These are phyloP conservation scores for Zostera marina DNA, from an alignment of 116 monocot species.

Conservation along the genomic window DNA sequence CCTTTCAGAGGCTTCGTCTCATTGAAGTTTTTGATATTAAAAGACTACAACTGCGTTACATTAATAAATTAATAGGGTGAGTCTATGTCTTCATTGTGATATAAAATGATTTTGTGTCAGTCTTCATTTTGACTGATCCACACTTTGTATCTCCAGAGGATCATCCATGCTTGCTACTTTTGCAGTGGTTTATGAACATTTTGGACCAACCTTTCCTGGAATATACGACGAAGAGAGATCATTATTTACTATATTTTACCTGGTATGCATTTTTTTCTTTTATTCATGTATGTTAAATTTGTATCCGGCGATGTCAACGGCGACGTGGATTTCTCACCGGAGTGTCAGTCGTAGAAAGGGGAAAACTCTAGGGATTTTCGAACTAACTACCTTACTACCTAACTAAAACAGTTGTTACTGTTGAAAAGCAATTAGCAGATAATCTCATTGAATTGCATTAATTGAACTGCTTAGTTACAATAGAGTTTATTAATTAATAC, in stretches of 20 bases:
- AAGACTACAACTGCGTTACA: conserved; percentile 85
- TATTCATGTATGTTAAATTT: no score
- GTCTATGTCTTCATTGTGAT: conserved; percentile 1
- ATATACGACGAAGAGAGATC: conserved; percentile 80
- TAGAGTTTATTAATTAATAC: no score
- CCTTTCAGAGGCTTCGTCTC: conserved; percentile 64
- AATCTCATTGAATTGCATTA: no score
- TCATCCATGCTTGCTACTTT: conserved; percentile 83
- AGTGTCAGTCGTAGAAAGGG: no score
- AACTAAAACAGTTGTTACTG: no score
- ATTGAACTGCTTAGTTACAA: no score
- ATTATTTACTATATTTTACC: conserved; percentile 81
- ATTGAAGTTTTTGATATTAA: conserved; percentile 88
- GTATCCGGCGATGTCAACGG: no score
- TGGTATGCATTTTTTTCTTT: conserved; percentile 21
- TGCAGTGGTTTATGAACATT: conserved; percentile 68
- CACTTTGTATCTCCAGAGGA: conserved; percentile 29
- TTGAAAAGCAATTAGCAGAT: no score
- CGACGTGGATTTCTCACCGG: no score
- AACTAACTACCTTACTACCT: no score
- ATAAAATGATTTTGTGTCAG: background rate
- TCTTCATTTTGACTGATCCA: background rate
- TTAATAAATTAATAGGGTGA: conserved; percentile 74
- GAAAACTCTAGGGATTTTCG: no score
- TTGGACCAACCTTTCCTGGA: conserved; percentile 91